Evolutionary conservation across 2,329 filamentous ascomycete species (phyloP).

Genomic region (Ophiosphaerella herpotricha): DNA sequence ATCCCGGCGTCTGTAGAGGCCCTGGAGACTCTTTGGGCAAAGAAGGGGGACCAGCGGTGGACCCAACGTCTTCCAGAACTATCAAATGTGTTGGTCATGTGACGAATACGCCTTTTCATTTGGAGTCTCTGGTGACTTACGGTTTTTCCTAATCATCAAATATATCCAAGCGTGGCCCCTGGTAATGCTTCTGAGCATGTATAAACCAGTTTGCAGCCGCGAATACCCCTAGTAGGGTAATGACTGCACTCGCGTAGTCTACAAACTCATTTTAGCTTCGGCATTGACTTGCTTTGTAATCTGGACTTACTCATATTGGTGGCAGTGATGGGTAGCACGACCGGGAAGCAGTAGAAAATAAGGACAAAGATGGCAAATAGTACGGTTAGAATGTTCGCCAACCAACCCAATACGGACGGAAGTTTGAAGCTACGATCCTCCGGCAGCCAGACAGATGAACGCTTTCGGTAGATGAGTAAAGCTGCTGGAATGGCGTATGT

Average conservation of each 20-base stretch:
- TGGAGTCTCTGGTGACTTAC: neutral
- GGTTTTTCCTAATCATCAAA: neutral
- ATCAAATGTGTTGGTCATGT: constrained; percentile 23
- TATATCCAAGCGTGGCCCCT: constrained; percentile 14
- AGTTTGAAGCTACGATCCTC: constrained; percentile 22
- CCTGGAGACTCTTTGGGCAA: constrained; percentile 17
- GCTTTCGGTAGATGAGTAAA: constrained; percentile 30
- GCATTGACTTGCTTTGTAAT: neutral
- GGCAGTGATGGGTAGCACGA: constrained; percentile 28
- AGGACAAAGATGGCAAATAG: constrained; percentile 26
- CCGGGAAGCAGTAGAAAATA: constrained; percentile 40
- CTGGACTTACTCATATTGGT: constrained; percentile 35
- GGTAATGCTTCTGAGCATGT: constrained; percentile 17
- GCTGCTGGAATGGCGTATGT: constrained; percentile 35
- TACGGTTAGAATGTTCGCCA: constrained; percentile 30
- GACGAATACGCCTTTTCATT: neutral
- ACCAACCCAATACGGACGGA: constrained; percentile 28
- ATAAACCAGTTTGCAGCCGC: constrained; percentile 15
- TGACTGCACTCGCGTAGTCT: constrained; percentile 20
- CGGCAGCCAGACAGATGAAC: constrained; percentile 25
- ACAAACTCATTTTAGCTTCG: neutral
- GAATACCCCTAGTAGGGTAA: constrained; percentile 19
- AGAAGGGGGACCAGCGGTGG: constrained; percentile 10
- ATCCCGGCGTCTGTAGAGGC: constrained; percentile 19
- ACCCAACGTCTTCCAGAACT: constrained; percentile 13